These are phyloP conservation scores for Helenozyma rhizophorensis DNA, from an alignment of 805 yeast genomes.

Conservation along the genomic window DNA sequence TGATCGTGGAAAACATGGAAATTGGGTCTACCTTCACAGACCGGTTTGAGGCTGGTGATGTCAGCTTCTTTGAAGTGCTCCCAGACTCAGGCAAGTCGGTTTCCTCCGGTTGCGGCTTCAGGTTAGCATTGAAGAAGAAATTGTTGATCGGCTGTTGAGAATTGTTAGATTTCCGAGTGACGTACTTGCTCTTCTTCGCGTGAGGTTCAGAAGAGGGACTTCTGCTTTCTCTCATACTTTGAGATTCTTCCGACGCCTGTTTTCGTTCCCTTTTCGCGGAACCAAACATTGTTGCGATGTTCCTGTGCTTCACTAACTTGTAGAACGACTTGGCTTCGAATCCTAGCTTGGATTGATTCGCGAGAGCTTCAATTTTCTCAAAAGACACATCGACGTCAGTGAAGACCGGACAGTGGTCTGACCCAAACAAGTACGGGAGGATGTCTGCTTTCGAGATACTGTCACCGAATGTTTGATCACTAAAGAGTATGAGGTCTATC, in stretches of 20 bases:
- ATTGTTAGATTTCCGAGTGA: conserved; percentile 13
- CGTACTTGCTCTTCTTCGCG: conserved; percentile 5
- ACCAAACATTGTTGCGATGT: conserved; percentile 30
- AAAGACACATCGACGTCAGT: conserved; percentile 50
- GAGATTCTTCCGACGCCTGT: conserved; percentile 3
- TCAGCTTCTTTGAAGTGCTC: not conserved
- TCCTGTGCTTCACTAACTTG: conserved; percentile 23
- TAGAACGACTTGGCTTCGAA: conserved; percentile 21
- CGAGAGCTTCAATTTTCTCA: not conserved
- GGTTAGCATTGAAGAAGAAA: conserved; percentile 17
- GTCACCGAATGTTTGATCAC: conserved; percentile 30
- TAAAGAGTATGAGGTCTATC: conserved; percentile 68
- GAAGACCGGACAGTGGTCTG: conserved; percentile 92
- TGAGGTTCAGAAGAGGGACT: no score
- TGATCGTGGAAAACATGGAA: conserved; percentile 8
- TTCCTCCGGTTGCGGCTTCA: no score
- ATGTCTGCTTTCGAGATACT: conserved; percentile 44
- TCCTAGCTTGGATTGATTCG: conserved; percentile 7
- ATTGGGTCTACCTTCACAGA: conserved; percentile 2
- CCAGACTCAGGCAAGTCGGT: no score
- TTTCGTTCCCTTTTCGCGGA: conserved; percentile 4
- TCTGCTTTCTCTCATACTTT: not conserved
- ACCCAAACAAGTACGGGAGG: conserved; percentile 71
- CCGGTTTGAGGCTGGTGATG: not conserved
- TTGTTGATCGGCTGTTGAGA: conserved; percentile 22